Evolutionary conservation across 2,329 filamentous ascomycete genomes (phyloP).

Genomic region (Thielaviopsis populi): DNA sequence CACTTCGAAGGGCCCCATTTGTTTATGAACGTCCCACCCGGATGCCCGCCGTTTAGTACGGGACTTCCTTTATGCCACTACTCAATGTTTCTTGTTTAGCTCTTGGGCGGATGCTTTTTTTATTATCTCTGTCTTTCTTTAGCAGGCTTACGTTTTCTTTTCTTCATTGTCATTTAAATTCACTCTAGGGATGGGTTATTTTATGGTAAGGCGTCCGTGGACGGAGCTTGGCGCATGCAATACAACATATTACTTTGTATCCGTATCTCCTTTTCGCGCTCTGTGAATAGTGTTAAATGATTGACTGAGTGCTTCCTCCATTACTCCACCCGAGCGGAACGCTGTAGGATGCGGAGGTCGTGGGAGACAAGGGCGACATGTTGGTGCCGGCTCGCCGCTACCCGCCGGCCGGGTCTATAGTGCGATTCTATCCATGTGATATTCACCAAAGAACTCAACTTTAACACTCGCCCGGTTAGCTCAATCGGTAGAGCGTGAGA

Average conservation of each 20-base stretch:
- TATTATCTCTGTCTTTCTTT: neutral
- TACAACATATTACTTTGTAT: neutral
- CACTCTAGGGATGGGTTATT: neutral
- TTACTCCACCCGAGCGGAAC: too few relatives aligned
- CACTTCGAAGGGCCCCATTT: neutral
- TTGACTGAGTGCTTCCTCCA: too few relatives aligned
- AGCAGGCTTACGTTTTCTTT: neutral
- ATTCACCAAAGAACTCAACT: too few relatives aligned
- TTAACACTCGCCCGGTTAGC: conserved; percentile 36
- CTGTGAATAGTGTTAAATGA: neutral
- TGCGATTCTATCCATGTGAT: too few relatives aligned
- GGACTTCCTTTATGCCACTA: neutral
- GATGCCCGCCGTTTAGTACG: neutral
- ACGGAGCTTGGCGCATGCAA: neutral
- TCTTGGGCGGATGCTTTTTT: neutral
- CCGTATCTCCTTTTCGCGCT: neutral
- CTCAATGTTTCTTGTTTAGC: neutral
- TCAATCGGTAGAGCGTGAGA: conserved; percentile 62
- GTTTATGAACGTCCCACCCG: neutral
- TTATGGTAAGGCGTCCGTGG: neutral
- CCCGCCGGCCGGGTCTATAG: too few relatives aligned
- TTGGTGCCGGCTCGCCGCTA: too few relatives aligned
- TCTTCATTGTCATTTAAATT: neutral
- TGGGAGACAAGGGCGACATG: too few relatives aligned
- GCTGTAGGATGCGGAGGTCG: too few relatives aligned